A percentile compares a stretch with the other conserved stretches of the same genome.
Evolutionary conservation across 257 asterid genomes (phyloP).

Genomic region (Primulina huaijiensis): DNA sequence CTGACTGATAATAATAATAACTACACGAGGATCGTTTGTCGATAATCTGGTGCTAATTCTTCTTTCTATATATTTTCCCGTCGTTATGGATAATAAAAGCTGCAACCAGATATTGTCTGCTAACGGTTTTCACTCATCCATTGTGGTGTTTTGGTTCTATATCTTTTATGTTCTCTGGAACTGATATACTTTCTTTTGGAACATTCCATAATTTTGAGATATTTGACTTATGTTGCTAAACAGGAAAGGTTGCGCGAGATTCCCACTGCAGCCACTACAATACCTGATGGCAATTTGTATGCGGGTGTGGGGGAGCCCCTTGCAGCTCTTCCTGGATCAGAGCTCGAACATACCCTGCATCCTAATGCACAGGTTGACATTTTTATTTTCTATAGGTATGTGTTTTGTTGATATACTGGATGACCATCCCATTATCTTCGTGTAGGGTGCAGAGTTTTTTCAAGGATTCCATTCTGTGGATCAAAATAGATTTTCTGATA

Average conservation of each 20-base stretch:
- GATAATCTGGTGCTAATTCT: no score
- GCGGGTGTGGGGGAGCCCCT: slow-evolving; percentile 64
- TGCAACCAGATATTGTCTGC: neutral
- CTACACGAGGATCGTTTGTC: neutral
- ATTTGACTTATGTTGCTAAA: slow-evolving; percentile 28
- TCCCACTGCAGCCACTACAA: slow-evolving; percentile 63
- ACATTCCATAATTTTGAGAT: neutral
- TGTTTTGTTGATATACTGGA: slow-evolving; percentile 16
- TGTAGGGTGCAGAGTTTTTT: slow-evolving; percentile 82
- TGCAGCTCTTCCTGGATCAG: slow-evolving; percentile 80
- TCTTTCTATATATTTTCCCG: no score
- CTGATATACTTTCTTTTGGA: slow-evolving; percentile 7
- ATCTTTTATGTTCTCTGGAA: slow-evolving; percentile 15
- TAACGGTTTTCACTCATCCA: slow-evolving; percentile 12
- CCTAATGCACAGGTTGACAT: slow-evolving; percentile 71
- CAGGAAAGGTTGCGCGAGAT: slow-evolving; percentile 94
- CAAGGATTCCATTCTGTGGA: slow-evolving; percentile 75
- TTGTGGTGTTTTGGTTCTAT: neutral
- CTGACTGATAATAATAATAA: neutral
- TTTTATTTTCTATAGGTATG: slow-evolving; percentile 18
- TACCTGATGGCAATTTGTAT: slow-evolving; percentile 58
- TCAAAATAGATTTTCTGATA: slow-evolving; percentile 75
- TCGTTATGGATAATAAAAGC: neutral
- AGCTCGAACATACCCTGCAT: slow-evolving; percentile 56
- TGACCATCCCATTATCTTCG: slow-evolving; percentile 16